Conservation (phyloP, 2,329 filamentous ascomycete species). For the Colletotrichum sp. region DNA sequence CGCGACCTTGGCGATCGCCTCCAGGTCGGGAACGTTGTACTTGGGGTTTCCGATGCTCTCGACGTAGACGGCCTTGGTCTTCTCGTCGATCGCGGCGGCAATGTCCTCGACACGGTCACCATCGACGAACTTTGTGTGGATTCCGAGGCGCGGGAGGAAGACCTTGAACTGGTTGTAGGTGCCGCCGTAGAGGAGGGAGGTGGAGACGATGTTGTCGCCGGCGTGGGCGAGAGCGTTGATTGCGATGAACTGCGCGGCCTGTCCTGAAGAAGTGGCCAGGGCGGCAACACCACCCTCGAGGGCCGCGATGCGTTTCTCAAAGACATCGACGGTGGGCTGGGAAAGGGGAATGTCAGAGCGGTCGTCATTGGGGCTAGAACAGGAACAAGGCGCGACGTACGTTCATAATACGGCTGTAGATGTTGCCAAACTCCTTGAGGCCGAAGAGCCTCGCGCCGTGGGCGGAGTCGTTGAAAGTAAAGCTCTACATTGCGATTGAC, state of each 20-base stretch:
- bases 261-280: slow-evolving; percentile 83
- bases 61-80: slow-evolving; percentile 90
- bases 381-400: slow-evolving; percentile 50
- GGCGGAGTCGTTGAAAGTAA: slow-evolving; percentile 92
- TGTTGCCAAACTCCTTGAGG: slow-evolving; percentile 96
- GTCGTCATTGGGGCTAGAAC: background rate
- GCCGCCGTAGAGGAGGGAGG: slow-evolving; percentile 89
- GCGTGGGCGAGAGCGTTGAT: slow-evolving; percentile 83
- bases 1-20: slow-evolving; percentile 82
- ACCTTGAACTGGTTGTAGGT: slow-evolving; percentile 99
- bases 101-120: slow-evolving; percentile 84
- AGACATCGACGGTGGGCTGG: slow-evolving; percentile 92
- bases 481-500: slow-evolving; percentile 65
- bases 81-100: slow-evolving; percentile 83
- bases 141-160: slow-evolving; percentile 83
- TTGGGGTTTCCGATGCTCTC: slow-evolving; percentile 94
- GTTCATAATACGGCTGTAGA: slow-evolving; percentile 97
- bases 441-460: slow-evolving; percentile 95
- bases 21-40: slow-evolving; percentile 92
- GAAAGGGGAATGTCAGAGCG: background rate
- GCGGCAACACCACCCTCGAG: slow-evolving; percentile 91
- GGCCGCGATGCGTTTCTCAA: slow-evolving; percentile 95
- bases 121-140: slow-evolving; percentile 85
- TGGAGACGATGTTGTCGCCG: slow-evolving; percentile 93
- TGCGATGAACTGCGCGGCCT: slow-evolving; percentile 91